Conservation (phyloP, 495 filamentous ascomycete species). For the Penicillium argentinense region DNA sequence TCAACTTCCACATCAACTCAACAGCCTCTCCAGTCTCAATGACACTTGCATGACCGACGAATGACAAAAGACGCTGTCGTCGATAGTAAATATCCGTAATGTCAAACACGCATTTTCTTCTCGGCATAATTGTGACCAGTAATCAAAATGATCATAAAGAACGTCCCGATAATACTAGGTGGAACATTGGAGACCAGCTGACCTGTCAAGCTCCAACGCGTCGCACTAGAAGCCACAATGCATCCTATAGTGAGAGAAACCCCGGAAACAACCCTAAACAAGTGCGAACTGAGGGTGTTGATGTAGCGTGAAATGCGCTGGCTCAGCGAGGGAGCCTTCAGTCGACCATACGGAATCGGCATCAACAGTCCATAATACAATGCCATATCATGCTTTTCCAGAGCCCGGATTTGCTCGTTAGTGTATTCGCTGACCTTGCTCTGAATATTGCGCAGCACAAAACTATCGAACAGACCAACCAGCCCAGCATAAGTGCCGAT, state of each 20-base stretch:
- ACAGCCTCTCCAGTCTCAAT: no score
- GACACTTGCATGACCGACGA: neutral
- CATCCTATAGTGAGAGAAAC: conserved; percentile 28
- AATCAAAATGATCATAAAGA: conserved; percentile 41
- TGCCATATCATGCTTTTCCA: conserved; percentile 17
- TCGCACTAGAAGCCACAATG: conserved; percentile 28
- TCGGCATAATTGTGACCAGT: conserved; percentile 36
- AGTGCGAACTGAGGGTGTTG: conserved; percentile 24
- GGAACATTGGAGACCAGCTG: conserved; percentile 43
- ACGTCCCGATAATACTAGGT: conserved; percentile 40
- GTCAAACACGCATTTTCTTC: neutral
- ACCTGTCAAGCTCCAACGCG: conserved; percentile 37
- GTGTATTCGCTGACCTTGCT: conserved; percentile 27
- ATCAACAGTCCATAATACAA: conserved; percentile 19
- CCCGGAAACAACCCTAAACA: conserved; percentile 22
- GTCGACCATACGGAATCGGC: conserved; percentile 1
- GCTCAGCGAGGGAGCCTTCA: conserved; percentile 8
- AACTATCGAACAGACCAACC: conserved; percentile 38
- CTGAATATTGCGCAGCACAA: conserved; percentile 40
- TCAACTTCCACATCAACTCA: no score
- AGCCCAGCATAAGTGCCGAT: conserved; percentile 45
- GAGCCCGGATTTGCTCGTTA: conserved; percentile 20
- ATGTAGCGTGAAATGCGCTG: conserved; percentile 22
- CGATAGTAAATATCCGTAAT: neutral
- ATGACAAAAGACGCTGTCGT: neutral